phyloP scores from a whole-genome alignment of 2,329 filamentous ascomycete genomes.

The Cladosporium sp. region DNA sequence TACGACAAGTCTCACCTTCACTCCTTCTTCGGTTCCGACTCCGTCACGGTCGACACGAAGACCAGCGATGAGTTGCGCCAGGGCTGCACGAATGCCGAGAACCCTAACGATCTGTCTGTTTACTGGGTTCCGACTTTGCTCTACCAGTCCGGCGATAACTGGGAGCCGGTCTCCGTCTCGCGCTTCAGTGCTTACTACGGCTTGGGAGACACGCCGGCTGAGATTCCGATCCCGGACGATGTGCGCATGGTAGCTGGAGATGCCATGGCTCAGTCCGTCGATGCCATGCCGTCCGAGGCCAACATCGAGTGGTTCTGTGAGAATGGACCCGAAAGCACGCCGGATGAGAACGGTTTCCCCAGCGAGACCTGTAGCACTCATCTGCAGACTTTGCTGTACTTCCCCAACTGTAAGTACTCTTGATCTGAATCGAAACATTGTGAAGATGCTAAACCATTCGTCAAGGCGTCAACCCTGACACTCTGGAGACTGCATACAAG shows the following conservation, averaged over 20 bases:
- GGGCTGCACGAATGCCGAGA: conserved; percentile 44
- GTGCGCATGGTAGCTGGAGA: conserved; percentile 41
- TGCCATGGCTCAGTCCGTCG: conserved; percentile 34
- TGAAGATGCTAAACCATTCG: not conserved
- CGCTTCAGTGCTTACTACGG: conserved; percentile 48
- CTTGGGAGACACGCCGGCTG: conserved; percentile 36
- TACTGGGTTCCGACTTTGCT: conserved; percentile 32
- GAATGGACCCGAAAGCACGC: conserved; percentile 10
- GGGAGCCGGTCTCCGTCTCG: conserved; percentile 15
- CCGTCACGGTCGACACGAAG: conserved; percentile 36
- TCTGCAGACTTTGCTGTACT: conserved; percentile 43
- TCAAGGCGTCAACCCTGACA: conserved; percentile 2
- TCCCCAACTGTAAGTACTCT: conserved; percentile 37
- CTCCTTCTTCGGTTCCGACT: conserved; percentile 44
- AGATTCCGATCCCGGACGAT: conserved; percentile 44
- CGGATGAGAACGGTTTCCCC: conserved; percentile 27
- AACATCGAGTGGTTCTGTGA: conserved; percentile 38
- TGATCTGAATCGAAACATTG: conserved; percentile 27
- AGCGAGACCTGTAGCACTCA: conserved; percentile 39
- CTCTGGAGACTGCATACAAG: conserved; percentile 33
- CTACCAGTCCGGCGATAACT: conserved; percentile 7
- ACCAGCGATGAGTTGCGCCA: conserved; percentile 37
- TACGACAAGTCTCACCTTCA: conserved; percentile 41
- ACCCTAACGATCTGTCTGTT: conserved; percentile 45
- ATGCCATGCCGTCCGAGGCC: conserved; percentile 18